Evolutionary conservation across 805 yeast species (phyloP), one percentile per base, ranked within the genome.

Genomic region (Hanseniaspora lachancei): DNA sequence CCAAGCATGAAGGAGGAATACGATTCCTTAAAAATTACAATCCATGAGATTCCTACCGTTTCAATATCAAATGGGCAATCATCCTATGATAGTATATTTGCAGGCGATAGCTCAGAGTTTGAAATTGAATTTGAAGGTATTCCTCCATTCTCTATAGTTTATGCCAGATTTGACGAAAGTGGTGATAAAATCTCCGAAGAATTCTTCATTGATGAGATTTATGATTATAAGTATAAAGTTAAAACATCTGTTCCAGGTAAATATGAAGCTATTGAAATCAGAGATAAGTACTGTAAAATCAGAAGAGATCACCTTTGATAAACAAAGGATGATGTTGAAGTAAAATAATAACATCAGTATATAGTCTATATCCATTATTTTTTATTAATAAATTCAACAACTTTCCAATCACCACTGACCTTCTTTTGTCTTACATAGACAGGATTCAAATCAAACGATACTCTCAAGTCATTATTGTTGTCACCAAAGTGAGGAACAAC

Each of bases 401-500:
- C 73, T 24, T 63, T 57, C 97, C 97, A 91, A 32, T 72, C 72
- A 0, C 95, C 93, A 38, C 75, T 69, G 7, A 72, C 67, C 64
- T 83, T 86, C 58, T 72, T 74, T 66, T 91, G 96, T 1, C 72
- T 72, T 2, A 89, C 93, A 65, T 87, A 83, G 29, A 83, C 72
- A 2, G 82, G 85, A 8, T 93, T 95, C 52, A 91, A 69, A 62
- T 91, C 96, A 95, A 96, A 91, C 9, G 96, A 96, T 29, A 84
- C 74, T 23, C 87, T 86, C 27, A 67, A 36, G 21, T 96, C 96
- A 42, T 81, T 76, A 12, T 95, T 95, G 44, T 83, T 73, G 12
- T 95, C 89, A 4, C 97, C 97, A 64, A 86, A 80, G 56, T 96
- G 72, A 1, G 97, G 97, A 51, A 88, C 82, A 16, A 89, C 96